These are phyloP conservation scores for Helminthosporium solani DNA, from an alignment of 2,329 filamentous ascomycete genomes.

Conservation along the genomic window DNA sequence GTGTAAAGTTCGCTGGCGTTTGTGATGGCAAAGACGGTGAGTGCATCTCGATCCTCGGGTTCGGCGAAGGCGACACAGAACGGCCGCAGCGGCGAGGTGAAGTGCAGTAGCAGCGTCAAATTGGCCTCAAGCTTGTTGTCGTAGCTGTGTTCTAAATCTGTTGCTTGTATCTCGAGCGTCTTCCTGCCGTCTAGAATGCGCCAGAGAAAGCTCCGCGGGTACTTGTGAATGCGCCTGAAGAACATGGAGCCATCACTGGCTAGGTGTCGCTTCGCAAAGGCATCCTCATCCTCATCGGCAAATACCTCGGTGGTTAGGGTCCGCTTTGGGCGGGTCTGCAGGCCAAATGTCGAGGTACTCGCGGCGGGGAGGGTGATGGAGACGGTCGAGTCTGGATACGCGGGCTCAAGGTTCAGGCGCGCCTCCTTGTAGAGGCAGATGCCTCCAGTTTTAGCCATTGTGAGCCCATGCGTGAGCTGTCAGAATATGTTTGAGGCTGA, in stretches of 20 bases:
- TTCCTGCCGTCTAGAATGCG: conserved; percentile 78
- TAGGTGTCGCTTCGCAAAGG: conserved; percentile 71
- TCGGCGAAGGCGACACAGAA: conserved; percentile 84
- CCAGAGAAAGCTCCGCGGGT: conserved; percentile 88
- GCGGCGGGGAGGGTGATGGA: conserved; percentile 54
- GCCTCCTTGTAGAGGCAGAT: conserved; percentile 82
- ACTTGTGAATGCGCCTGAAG: conserved; percentile 72
- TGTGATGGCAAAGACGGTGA: conserved; percentile 79
- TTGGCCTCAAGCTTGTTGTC: conserved; percentile 66
- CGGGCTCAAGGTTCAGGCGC: conserved; percentile 76
- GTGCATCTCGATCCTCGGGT: conserved; percentile 70
- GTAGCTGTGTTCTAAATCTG: conserved; percentile 73
- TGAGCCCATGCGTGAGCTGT: conserved; percentile 58
- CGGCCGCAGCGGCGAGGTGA: conserved; percentile 70
- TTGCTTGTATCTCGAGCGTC: conserved; percentile 77
- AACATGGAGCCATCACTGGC: conserved; percentile 77
- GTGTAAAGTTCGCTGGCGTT: conserved; percentile 78
- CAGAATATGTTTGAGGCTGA: conserved; percentile 1
- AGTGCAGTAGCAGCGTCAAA: conserved; percentile 74
- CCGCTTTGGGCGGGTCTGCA: conserved; percentile 34
- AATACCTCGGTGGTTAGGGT: conserved; percentile 41
- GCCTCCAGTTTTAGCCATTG: conserved; percentile 64
- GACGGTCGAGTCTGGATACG: conserved; percentile 67
- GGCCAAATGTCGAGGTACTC: conserved; percentile 35
- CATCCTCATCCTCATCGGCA: conserved; percentile 64